Evolutionary conservation across 768 basidiomycete species (phyloP).

Genomic region (Leccinum incarnatum): DNA sequence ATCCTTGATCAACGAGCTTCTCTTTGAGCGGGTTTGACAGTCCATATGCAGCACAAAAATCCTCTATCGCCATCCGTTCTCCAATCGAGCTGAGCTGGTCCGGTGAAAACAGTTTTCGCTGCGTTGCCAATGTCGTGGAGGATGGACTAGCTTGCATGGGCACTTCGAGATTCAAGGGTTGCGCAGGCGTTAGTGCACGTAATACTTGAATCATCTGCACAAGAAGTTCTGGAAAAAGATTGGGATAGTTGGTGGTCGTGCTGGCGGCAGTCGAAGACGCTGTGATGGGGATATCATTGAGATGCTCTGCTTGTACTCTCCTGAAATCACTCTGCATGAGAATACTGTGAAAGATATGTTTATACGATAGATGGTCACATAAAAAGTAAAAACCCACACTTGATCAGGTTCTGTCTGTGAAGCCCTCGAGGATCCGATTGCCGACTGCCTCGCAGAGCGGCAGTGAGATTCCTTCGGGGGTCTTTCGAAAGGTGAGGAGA

Average conservation of each 20-base stretch:
- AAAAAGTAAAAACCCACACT: conserved; percentile 41
- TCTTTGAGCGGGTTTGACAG: too few relatives aligned
- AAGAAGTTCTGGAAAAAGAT: neutral
- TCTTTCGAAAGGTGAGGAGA: conserved; percentile 13
- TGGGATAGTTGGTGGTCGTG: neutral
- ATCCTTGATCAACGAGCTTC: neutral
- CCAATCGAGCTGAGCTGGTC: too few relatives aligned
- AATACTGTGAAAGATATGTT: conserved; percentile 44
- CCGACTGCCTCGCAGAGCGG: conserved; percentile 37
- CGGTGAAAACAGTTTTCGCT: too few relatives aligned
- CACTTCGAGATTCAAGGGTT: neutral
- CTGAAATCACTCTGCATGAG: conserved; percentile 74
- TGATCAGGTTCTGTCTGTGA: conserved; percentile 53
- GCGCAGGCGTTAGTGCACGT: neutral
- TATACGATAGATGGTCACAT: conserved; percentile 2
- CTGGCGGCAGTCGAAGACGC: too few relatives aligned
- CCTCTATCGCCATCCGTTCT: too few relatives aligned
- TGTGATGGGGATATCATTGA: conserved; percentile 92
- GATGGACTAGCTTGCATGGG: too few relatives aligned
- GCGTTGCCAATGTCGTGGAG: neutral
- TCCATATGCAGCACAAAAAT: too few relatives aligned
- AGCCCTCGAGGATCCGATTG: conserved; percentile 12
- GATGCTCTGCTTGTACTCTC: conserved; percentile 75
- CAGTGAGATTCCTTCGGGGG: conserved; percentile 16
- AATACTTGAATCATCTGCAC: neutral